Evolutionary conservation across 208 protist species (phyloP), one percentile per base, ranked within the genome.

Genomic region (Trypanosoma grayi): DNA sequence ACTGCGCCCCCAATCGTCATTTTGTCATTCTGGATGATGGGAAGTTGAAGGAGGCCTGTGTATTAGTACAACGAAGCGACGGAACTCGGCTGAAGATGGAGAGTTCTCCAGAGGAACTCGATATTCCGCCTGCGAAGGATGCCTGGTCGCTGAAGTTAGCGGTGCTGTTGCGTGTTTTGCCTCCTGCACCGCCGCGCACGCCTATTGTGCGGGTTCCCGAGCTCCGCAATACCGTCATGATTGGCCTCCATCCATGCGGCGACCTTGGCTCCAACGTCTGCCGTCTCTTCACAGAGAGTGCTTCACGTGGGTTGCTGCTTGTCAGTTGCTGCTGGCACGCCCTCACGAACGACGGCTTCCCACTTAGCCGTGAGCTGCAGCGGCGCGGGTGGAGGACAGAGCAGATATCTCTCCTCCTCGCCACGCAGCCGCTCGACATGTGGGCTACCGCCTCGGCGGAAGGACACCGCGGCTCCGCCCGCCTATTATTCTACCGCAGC

Each of bases 241-340:
- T 92, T 22, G 90, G 90, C 14, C 77, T 96, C 22, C 90, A 96
- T 73, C 69, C 87, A 2, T 96, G 90, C 57, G 90, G 90, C 24
- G 85, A 96, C 60, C 73, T 96, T 30, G 90, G 90, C 24, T 79
- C 87, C n/a, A 87, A 79, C 25, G 72, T 92, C 20, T 94, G 85
- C 60, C 79, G 81, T 25, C 60, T 93, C 13, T 96, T 90, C 52
- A 5, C 53, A 4, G 20, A 65, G 54, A 83, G 66, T 44, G 20
- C 48, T 3, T 74, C 87, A 10, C 75, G 59, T 36, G 85, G 83
- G 5, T 52, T 96, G 53, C 70, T 93, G 60, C 81, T 96, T 9
- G 90, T 96, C 20, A 96, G 90, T 74, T 96, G 90, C 69, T 96
- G 90, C 68, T 96, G 90, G 90, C 84, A 96, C 51, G 77, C 85